Percentiles rank a stretch among this genome's conserved stretches.
Conservation (phyloP, 2,329 filamentous ascomycete species). For the Dothideomycetes sp. region DNA sequence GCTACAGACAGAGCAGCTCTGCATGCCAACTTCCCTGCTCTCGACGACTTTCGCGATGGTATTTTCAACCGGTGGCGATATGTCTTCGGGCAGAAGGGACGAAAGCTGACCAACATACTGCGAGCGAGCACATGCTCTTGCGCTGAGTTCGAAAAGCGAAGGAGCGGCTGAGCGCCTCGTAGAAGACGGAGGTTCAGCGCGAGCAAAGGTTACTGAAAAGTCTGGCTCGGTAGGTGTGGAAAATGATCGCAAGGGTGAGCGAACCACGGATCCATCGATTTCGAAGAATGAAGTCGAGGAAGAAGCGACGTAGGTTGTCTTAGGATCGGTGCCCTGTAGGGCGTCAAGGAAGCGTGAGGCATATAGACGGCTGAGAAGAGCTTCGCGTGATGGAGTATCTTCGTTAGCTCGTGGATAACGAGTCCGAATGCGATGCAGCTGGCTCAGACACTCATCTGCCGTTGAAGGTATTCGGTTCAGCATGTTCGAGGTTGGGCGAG, state of each 20-base stretch:
- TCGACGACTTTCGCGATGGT: slow-evolving; percentile 18
- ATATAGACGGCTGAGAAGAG: slow-evolving; percentile 14
- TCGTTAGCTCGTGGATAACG: slow-evolving; percentile 17
- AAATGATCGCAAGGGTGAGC: slow-evolving; percentile 5
- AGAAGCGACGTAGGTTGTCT: slow-evolving; percentile 24
- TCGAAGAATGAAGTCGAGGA: slow-evolving; percentile 20
- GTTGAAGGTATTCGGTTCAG: slow-evolving; percentile 10
- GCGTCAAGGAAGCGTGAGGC: slow-evolving; percentile 16
- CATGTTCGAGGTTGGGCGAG: background rate
- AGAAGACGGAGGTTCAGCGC: slow-evolving; percentile 6
- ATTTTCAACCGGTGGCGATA: slow-evolving; percentile 16
- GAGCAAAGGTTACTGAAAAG: slow-evolving; percentile 2
- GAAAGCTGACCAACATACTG: slow-evolving; percentile 22
- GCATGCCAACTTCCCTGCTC: slow-evolving; percentile 19
- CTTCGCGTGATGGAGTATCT: slow-evolving; percentile 18
- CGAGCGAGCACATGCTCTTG: slow-evolving; percentile 20
- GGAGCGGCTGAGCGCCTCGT: slow-evolving; percentile 17
- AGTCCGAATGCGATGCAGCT: slow-evolving; percentile 12
- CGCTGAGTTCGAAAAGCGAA: slow-evolving; percentile 29
- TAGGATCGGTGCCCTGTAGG: slow-evolving; percentile 3
- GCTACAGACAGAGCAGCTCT: slow-evolving; percentile 26
- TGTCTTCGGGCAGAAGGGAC: slow-evolving; percentile 16
- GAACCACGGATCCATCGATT: slow-evolving; percentile 22
- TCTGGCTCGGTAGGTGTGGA: background rate
- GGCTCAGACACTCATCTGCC: slow-evolving; percentile 10